Percentiles rank a stretch among this genome's conserved stretches.
Conservation (phyloP, 352 stramenopile species). For the Pythium phragmiticola region DNA sequence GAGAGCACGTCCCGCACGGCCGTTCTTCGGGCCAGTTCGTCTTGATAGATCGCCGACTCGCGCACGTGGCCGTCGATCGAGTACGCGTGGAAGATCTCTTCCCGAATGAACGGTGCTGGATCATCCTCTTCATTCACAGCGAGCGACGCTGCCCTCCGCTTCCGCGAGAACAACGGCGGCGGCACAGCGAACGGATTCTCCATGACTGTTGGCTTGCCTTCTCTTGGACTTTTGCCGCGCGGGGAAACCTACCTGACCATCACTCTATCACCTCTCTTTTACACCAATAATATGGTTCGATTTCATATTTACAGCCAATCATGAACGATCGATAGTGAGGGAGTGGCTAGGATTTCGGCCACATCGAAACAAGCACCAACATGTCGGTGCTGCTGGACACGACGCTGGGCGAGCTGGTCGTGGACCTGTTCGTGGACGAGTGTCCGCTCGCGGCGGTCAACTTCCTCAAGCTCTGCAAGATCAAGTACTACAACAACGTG, state of each 20-base stretch:
- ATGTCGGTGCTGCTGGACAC: constrained; percentile 96
- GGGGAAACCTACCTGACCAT: constrained; percentile 1
- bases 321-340: not conserved
- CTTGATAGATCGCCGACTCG: constrained; percentile 15
- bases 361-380: not conserved
- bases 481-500: constrained; percentile 93
- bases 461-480: constrained; percentile 96
- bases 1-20: constrained; percentile 7
- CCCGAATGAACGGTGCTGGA: constrained; percentile 34
- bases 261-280: constrained; percentile 1
- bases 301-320: not conserved
- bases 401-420: constrained; percentile 86
- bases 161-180: constrained; percentile 41
- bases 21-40: constrained; percentile 13
- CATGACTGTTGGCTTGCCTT: constrained; percentile 1
- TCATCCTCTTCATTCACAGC: not conserved
- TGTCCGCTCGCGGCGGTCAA: constrained; percentile 86
- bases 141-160: constrained; percentile 30
- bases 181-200: constrained; percentile 53
- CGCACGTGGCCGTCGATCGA: constrained; percentile 21
- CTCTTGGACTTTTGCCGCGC: not conserved
- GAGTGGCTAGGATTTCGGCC: too few species aligned
- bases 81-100: constrained; percentile 33
- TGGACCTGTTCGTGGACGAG: constrained; percentile 90
- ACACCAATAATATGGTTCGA: not conserved